These are phyloP conservation scores for Candida dajiaensis DNA, from an alignment of 805 yeast species.

Conservation along the genomic window DNA sequence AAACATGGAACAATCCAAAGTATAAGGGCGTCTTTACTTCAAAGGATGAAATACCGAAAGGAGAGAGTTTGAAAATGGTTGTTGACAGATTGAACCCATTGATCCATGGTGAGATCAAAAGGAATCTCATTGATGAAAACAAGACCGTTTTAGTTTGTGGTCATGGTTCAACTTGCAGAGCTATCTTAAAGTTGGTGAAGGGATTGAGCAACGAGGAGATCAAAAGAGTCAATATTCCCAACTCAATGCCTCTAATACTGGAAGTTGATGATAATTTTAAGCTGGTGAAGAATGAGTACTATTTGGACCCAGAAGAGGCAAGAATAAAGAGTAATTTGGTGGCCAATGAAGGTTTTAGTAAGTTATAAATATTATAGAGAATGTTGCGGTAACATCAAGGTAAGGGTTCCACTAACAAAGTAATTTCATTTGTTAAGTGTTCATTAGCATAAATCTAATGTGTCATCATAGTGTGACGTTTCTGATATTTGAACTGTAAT, in stretches of 20 bases:
- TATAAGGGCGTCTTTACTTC: conserved; percentile 25
- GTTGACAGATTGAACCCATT: conserved; percentile 61
- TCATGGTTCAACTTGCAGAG: conserved; percentile 80
- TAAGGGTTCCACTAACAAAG: not conserved
- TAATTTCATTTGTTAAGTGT: no score
- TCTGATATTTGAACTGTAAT: no score
- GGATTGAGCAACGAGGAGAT: conserved; percentile 61
- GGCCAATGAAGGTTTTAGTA: conserved; percentile 60
- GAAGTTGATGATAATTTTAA: conserved; percentile 48
- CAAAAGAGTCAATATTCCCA: conserved; percentile 72
- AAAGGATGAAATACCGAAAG: conserved; percentile 47
- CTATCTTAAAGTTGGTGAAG: conserved; percentile 64
- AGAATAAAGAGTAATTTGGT: conserved; percentile 74
- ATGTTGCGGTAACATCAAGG: no score
- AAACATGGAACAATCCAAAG: conserved; percentile 26
- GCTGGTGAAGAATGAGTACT: conserved; percentile 51
- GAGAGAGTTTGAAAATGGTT: conserved; percentile 73
- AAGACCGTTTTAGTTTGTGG: conserved; percentile 65
- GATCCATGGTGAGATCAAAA: conserved; percentile 42
- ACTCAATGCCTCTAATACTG: conserved; percentile 74
- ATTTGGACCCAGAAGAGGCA: conserved; percentile 78
- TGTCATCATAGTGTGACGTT: no score
- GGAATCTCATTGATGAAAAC: conserved; percentile 38
- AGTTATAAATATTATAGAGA: not conserved
- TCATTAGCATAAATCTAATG: no score